phyloP scores from a whole-genome alignment of 139 green algal genomes.

The Diplosphaera chodatii region DNA sequence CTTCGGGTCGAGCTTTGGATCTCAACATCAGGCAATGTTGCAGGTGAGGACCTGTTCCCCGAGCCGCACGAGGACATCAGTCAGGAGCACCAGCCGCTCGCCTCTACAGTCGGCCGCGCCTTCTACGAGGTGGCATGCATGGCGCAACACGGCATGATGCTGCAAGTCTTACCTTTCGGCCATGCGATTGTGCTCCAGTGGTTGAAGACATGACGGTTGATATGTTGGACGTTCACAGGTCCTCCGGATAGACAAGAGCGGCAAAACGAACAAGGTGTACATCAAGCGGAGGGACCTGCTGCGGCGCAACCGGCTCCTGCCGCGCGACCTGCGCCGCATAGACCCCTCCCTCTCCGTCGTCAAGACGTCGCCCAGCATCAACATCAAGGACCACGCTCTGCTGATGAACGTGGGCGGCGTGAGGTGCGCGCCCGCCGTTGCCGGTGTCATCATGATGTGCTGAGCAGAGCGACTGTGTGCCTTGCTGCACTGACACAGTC shows the following conservation, averaged over 20 bases:
- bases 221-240: too few relatives aligned
- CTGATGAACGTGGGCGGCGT: slow-evolving; percentile 84
- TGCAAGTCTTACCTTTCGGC: background rate
- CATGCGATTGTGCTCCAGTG: background rate
- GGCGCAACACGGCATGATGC: too few relatives aligned
- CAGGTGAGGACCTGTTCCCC: background rate
- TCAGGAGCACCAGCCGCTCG: slow-evolving; percentile 12
- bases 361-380: slow-evolving; percentile 72
- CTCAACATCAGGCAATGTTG: too few relatives aligned
- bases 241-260: slow-evolving; percentile 56
- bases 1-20: too few relatives aligned
- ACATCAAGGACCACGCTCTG: slow-evolving; percentile 80
- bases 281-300: slow-evolving; percentile 80
- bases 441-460: too few relatives aligned
- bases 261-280: slow-evolving; percentile 56
- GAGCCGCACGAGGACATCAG: slow-evolving; percentile 18
- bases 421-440: too few relatives aligned
- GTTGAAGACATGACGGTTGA: background rate
- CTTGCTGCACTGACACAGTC: too few relatives aligned
- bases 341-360: slow-evolving; percentile 78
- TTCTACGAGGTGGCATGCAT: slow-evolving; percentile 21
- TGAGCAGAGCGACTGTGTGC: too few relatives aligned
- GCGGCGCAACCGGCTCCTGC: slow-evolving; percentile 70
- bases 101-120: slow-evolving; percentile 15
- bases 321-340: slow-evolving; percentile 85